A percentile compares a stretch with the other conserved stretches of the same genome.
Conservation (phyloP, 768 basidiomycete genomes). For the Daedalea quercina region DNA sequence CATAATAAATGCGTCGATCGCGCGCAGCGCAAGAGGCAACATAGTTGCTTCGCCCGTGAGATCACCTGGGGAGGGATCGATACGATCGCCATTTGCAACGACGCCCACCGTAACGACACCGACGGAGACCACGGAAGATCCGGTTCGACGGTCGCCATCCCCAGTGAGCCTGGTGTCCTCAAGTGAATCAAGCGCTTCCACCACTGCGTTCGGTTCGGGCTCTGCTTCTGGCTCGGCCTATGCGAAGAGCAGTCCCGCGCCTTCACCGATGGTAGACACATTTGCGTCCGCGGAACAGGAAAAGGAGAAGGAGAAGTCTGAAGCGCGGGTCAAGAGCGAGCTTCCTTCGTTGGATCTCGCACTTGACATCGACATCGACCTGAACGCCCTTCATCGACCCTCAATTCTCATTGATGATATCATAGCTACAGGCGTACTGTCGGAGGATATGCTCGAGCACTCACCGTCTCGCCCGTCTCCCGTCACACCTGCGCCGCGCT, state of each 20-base stretch:
- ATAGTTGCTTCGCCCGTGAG: constrained; percentile 15
- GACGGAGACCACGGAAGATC: not conserved
- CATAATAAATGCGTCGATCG: constrained; percentile 21
- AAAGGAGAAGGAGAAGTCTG: constrained; percentile 9
- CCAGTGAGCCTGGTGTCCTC: not conserved
- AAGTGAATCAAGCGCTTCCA: constrained; percentile 1
- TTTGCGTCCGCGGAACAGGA: constrained; percentile 10
- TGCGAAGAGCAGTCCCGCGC: constrained; percentile 16
- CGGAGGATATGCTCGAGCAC: constrained; percentile 16
- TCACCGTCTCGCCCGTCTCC: constrained; percentile 27
- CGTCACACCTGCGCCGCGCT: constrained; percentile 39
- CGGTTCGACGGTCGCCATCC: not conserved
- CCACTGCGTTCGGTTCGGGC: not conserved
- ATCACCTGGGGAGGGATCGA: not conserved
- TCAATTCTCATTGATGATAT: constrained; percentile 17
- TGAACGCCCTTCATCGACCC: constrained; percentile 8
- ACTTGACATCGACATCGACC: constrained; percentile 3
- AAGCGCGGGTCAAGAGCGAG: constrained; percentile 11
- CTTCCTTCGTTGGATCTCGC: constrained; percentile 7
- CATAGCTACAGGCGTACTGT: constrained; percentile 5
- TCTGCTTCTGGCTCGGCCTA: constrained; percentile 10
- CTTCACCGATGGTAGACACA: constrained; percentile 15
- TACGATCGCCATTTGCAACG: not conserved
- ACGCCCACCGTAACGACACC: not conserved
- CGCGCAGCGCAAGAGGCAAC: constrained; percentile 15